A percentile compares a stretch with the other conserved stretches of the same genome.
Evolutionary conservation across 306 rosid genomes (phyloP).

Genomic region (Vigna angularis): DNA sequence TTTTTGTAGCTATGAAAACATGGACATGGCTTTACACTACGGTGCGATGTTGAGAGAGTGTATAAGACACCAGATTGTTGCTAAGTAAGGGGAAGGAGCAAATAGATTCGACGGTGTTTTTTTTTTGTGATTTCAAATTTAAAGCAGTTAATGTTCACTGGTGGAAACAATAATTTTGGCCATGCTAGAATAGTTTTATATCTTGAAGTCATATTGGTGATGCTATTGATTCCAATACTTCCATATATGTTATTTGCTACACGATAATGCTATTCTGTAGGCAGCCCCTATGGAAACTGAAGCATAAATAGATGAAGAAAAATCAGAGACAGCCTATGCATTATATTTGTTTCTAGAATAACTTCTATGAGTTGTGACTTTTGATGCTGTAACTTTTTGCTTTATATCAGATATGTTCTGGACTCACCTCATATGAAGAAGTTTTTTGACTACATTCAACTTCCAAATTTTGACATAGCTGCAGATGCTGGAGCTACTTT

Average conservation of each 20-base stretch:
- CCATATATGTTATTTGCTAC: slow-evolving; percentile 26
- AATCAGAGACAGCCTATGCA: not conserved
- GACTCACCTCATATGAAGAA: slow-evolving; percentile 80
- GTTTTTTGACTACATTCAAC: slow-evolving; percentile 85
- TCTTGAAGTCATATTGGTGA: not conserved
- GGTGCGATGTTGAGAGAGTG: slow-evolving; percentile 97
- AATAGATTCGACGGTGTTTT: slow-evolving; percentile 16
- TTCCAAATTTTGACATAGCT: slow-evolving; percentile 91
- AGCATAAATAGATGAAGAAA: not conserved
- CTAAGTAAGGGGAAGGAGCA: slow-evolving; percentile 61
- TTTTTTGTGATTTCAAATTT: not conserved
- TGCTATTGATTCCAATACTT: not conserved
- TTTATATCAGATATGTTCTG: slow-evolving; percentile 80
- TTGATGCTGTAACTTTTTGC: slow-evolving; percentile 13
- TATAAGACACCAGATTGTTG: slow-evolving; percentile 94
- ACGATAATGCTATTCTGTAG: slow-evolving; percentile 7
- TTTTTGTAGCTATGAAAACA: slow-evolving; percentile 66
- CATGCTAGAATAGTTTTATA: slow-evolving; percentile 19
- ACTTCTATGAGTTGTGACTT: slow-evolving; percentile 10
- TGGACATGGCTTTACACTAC: slow-evolving; percentile 89
- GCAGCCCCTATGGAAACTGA: slow-evolving; percentile 20
- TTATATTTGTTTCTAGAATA: slow-evolving; percentile 15
- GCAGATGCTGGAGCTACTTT: slow-evolving; percentile 96
- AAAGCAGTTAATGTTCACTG: not conserved
- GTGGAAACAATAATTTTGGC: slow-evolving; percentile 1